Evolutionary conservation across 2,329 filamentous ascomycete species (phyloP).

Genomic region (Ceratocystis alfenasii): DNA sequence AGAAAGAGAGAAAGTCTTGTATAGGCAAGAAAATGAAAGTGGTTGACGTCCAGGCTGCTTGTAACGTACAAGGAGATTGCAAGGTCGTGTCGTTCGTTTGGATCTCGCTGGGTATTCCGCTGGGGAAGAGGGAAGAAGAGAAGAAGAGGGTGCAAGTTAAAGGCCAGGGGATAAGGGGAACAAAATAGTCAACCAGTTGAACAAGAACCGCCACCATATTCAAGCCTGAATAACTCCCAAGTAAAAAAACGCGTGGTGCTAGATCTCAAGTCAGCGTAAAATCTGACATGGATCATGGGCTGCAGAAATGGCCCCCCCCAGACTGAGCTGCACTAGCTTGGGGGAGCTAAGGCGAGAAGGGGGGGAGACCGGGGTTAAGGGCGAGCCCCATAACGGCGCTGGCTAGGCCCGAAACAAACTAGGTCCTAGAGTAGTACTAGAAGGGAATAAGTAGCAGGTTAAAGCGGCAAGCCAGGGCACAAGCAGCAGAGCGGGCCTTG

Average conservation of each 20-base stretch:
- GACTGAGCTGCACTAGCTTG: background rate
- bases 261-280: background rate
- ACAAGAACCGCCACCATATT: background rate
- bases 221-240: background rate
- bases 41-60: background rate
- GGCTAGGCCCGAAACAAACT: background rate
- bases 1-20: background rate
- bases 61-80: background rate
- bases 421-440: background rate
- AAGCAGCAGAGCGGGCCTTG: background rate
- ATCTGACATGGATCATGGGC: background rate
- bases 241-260: background rate
- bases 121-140: background rate
- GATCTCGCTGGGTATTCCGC: background rate
- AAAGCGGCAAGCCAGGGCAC: background rate
- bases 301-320: background rate
- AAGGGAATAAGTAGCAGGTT: background rate
- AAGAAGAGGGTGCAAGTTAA: background rate
- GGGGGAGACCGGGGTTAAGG: background rate
- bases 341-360: background rate
- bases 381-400: background rate
- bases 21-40: background rate
- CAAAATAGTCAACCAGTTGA: background rate
- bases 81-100: slow-evolving; percentile 4
- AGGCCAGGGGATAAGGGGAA: background rate